Evolutionary conservation across 768 basidiomycete species (phyloP).

Genomic region (Hypsizygus marmoreus): DNA sequence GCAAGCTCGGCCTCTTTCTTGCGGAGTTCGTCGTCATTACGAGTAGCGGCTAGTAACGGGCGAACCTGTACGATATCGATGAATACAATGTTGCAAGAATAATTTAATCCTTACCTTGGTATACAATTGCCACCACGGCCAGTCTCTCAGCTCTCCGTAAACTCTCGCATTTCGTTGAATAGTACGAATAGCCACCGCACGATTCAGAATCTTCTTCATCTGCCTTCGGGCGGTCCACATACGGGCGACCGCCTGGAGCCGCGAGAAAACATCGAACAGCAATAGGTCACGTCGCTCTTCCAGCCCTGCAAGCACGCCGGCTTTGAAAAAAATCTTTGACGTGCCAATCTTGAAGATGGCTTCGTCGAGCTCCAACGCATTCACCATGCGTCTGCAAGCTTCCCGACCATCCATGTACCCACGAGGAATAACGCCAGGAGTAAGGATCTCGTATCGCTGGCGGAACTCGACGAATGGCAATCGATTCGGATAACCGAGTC

Average conservation of each 20-base stretch:
- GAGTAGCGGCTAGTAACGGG: constrained; percentile 88
- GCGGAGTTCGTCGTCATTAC: constrained; percentile 89
- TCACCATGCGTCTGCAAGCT: constrained; percentile 89
- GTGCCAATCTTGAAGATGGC: constrained; percentile 87
- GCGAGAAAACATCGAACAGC: constrained; percentile 87
- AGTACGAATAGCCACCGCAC: constrained; percentile 86
- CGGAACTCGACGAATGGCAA: constrained; percentile 97
- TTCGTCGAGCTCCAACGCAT: constrained; percentile 84
- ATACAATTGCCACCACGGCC: constrained; percentile 99
- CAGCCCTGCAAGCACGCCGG: constrained; percentile 93
- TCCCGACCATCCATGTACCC: constrained; percentile 99
- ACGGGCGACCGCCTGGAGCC: constrained; percentile 82
- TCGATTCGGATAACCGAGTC: constrained; percentile 95
- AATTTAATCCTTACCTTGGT: constrained; percentile 64
- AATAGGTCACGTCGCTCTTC: constrained; percentile 89
- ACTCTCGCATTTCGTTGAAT: constrained; percentile 94
- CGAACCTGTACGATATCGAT: constrained; percentile 64
- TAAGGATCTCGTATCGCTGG: constrained; percentile 94
- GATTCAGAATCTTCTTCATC: constrained; percentile 92
- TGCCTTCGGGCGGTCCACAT: constrained; percentile 87
- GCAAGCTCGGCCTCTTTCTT: constrained; percentile 84
- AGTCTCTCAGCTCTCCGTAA: constrained; percentile 87
- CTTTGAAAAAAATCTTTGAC: constrained; percentile 99
- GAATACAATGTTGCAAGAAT: background rate
- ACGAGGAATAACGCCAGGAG: constrained; percentile 87